A percentile compares a stretch with the other conserved stretches of the same genome.
Evolutionary conservation across 2,329 filamentous ascomycete genomes (phyloP).

Genomic region (Pyrenophora teres): DNA sequence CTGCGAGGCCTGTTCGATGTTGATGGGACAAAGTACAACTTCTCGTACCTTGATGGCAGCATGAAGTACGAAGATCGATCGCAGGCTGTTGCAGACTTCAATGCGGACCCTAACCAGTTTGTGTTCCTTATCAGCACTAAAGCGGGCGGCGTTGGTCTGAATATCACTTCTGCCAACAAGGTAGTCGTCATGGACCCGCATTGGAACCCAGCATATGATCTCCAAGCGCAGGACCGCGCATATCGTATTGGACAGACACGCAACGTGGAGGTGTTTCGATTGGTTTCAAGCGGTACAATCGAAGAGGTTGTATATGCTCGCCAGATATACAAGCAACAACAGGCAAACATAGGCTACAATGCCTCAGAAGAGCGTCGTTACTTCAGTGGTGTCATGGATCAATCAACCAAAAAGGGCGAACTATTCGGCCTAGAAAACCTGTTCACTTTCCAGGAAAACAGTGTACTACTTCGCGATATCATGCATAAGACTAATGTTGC

Average conservation of each 20-base stretch:
- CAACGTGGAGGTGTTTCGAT: conserved; percentile 92
- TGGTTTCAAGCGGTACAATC: conserved; percentile 88
- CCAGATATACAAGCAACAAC: conserved; percentile 98
- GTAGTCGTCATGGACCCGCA: conserved; percentile 97
- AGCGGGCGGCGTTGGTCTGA: conserved; percentile 89
- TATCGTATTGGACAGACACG: conserved; percentile 93
- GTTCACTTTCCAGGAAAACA: conserved; percentile 78
- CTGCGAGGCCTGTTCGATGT: conserved; percentile 83
- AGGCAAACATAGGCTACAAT: conserved; percentile 96
- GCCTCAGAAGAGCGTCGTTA: conserved; percentile 91
- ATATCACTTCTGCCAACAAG: conserved; percentile 97
- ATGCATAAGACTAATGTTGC: conserved; percentile 98
- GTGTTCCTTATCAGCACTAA: conserved; percentile 95
- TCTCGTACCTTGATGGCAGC: conserved; percentile 86
- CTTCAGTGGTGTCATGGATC: conserved; percentile 91
- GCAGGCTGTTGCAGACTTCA: conserved; percentile 85
- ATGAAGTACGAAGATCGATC: conserved; percentile 84
- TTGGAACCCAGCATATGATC: conserved; percentile 94
- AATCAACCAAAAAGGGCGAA: conserved; percentile 81
- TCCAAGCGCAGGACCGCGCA: conserved; percentile 94
- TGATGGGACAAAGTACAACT: conserved; percentile 76
- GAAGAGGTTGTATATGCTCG: conserved; percentile 97
- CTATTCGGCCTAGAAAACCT: conserved; percentile 91
- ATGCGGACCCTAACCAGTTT: conserved; percentile 82
- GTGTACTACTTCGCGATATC: conserved; percentile 86